Conservation (phyloP, 768 basidiomycete genomes). For the Fomitopsis serialis region DNA sequence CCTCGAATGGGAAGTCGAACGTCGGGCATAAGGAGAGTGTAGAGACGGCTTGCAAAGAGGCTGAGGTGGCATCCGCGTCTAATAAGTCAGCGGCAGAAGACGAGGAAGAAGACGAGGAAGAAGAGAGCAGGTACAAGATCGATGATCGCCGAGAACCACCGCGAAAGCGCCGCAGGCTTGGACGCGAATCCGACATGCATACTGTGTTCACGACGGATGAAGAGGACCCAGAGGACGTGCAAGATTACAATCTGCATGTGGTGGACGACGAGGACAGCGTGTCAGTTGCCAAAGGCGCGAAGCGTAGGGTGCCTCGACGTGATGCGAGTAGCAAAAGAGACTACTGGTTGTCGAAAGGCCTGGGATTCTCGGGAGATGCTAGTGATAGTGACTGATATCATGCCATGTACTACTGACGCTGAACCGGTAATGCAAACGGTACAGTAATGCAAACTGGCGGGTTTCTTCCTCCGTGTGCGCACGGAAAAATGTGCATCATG, state of each 20-base stretch:
- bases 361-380: constrained; percentile 19
- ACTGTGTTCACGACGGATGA: constrained; percentile 50
- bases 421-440: too few species aligned
- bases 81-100: constrained; percentile 4
- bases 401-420: too few species aligned
- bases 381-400: constrained; percentile 24
- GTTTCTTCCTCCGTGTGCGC: too few species aligned
- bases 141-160: constrained; percentile 33
- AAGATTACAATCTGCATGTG: neutral
- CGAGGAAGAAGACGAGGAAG: constrained; percentile 31
- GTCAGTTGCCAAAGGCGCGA: constrained; percentile 6
- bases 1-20: constrained; percentile 6
- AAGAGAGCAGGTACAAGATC: constrained; percentile 39
- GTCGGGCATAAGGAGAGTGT: constrained; percentile 22
- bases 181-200: constrained; percentile 29
- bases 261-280: constrained; percentile 19
- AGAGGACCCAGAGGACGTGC: constrained; percentile 23
- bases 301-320: constrained; percentile 7
- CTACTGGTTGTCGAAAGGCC: constrained; percentile 59
- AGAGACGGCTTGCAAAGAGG: constrained; percentile 35
- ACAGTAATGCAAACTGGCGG: too few species aligned
- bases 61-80: constrained; percentile 27
- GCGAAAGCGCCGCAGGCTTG: constrained; percentile 42
- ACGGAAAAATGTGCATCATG: too few species aligned
- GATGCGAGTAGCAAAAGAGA: constrained; percentile 35